Conservation (phyloP, 768 basidiomycete genomes). For the Tricholoma bakamatsutake region DNA sequence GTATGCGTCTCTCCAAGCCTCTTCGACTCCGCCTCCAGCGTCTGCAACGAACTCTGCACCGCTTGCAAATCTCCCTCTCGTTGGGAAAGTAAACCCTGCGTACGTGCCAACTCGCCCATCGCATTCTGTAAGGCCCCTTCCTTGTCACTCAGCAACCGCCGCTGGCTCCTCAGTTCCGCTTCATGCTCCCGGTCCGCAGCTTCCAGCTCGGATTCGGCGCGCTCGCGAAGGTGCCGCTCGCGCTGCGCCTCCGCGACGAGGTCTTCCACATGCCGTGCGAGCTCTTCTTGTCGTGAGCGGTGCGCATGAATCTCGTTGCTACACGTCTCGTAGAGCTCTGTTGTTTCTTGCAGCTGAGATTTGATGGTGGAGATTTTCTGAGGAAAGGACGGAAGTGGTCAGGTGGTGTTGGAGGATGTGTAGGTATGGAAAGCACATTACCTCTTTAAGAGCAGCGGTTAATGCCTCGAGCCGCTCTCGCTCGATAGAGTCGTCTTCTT, state of each 20-base stretch:
- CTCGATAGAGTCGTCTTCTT: conserved; percentile 73
- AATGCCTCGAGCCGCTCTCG: conserved; percentile 63
- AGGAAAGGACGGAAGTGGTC: conserved; percentile 1
- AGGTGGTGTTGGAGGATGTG: neutral
- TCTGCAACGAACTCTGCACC: conserved; percentile 67
- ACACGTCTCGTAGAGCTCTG: conserved; percentile 59
- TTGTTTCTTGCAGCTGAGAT: conserved; percentile 58
- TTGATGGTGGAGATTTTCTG: conserved; percentile 70
- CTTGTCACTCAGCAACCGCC: conserved; percentile 62
- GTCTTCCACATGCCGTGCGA: conserved; percentile 69
- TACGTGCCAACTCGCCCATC: conserved; percentile 55
- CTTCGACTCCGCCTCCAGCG: conserved; percentile 71
- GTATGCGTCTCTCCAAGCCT: conserved; percentile 80
- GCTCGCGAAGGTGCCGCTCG: conserved; percentile 54
- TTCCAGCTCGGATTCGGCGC: conserved; percentile 47
- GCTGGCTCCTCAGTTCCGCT: conserved; percentile 50
- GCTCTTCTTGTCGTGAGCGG: conserved; percentile 68
- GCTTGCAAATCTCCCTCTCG: conserved; percentile 72
- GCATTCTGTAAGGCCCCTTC: conserved; percentile 62
- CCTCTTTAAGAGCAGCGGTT: conserved; percentile 76
- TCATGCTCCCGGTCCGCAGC: conserved; percentile 59
- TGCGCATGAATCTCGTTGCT: conserved; percentile 61
- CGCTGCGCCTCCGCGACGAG: conserved; percentile 56
- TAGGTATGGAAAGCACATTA: conserved; percentile 22
- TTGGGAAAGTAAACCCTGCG: conserved; percentile 57